Evolutionary conservation across 2,329 filamentous ascomycete genomes (phyloP).

Genomic region (Aureobasidium sp.): DNA sequence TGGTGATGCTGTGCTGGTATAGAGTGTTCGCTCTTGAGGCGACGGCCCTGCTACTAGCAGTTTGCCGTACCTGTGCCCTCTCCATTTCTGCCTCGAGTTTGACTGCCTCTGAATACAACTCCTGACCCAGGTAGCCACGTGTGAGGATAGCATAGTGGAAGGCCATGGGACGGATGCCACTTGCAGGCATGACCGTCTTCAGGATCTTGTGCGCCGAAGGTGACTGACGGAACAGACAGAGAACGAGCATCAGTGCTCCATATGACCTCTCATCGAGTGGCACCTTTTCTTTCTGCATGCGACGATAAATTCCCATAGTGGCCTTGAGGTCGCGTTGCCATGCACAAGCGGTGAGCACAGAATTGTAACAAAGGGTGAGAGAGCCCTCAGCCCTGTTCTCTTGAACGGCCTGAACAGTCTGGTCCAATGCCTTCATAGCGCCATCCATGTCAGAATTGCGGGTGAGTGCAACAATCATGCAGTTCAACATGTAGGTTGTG

Average conservation of each 20-base stretch:
- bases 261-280: conserved; percentile 65
- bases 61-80: conserved; percentile 40
- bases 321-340: conserved; percentile 63
- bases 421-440: conserved; percentile 59
- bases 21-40: conserved; percentile 39
- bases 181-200: conserved; percentile 55
- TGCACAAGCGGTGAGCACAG: conserved; percentile 75
- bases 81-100: conserved; percentile 54
- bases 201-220: conserved; percentile 62
- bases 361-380: conserved; percentile 79
- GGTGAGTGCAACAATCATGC: conserved; percentile 69
- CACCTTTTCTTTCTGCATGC: conserved; percentile 61
- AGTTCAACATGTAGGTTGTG: conserved; percentile 65
- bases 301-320: conserved; percentile 59
- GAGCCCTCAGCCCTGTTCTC: conserved; percentile 54
- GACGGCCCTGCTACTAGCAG: conserved; percentile 49
- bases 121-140: conserved; percentile 50
- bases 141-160: conserved; percentile 62
- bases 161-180: conserved; percentile 47
- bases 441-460: conserved; percentile 51
- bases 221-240: conserved; percentile 59
- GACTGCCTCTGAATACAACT: conserved; percentile 52
- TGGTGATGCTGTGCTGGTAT: conserved; percentile 31
- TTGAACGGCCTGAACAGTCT: conserved; percentile 50
- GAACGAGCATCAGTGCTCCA: conserved; percentile 64